Evolutionary conservation across 2,329 filamentous ascomycete species (phyloP), one percentile per base, ranked within the genome.

Genomic region (Colletotrichum scovillei): DNA sequence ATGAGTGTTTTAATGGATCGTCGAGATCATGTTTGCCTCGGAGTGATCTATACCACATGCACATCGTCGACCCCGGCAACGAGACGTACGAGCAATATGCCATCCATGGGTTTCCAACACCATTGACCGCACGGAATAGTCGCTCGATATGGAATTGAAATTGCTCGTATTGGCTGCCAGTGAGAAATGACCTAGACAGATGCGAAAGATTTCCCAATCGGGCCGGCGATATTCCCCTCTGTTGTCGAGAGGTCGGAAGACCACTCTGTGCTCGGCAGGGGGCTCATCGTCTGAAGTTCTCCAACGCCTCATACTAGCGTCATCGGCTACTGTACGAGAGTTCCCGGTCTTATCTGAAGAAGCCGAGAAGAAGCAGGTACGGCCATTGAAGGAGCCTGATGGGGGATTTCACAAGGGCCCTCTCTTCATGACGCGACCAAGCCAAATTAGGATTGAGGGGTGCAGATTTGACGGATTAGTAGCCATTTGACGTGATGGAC

Each of bases 211-310:
- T 63, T 24, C 59, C 59, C n/a, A 4, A 30, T 32, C 22, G 5
- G 38, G 53, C 5, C 11, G 7, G 42, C 1, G 14, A 22, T 28
- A 5, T 28, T 28, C 24, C 26, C n/a, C 46, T 38, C 28, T 11
- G 14, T 22, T 24, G 42, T 46, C 16, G 42, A 46, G 16, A 19
- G 14, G 24, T 60, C 62, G 63, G 53, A 42, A 69, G 32, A n/a
- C 38, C 38, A n/a, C 55, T 63, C 55, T 55, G 62, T 56, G 55
- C 30, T 30, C 24, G 55, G 68, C 42, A 66, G 46, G 26, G 19
- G 38, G n/a, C 59, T 64, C 59, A 35, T 46, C 69, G 52, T 73
- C 70, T 24, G 24, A 69, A 58, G 35, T 63, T 49, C 26, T 57
- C 32, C 42, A 42, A 63, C 32, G 59, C 28, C 3, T 46, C 32